Evolutionary conservation across 768 basidiomycete species (phyloP).

Genomic region (Pilatotrama ljubarskyi): DNA sequence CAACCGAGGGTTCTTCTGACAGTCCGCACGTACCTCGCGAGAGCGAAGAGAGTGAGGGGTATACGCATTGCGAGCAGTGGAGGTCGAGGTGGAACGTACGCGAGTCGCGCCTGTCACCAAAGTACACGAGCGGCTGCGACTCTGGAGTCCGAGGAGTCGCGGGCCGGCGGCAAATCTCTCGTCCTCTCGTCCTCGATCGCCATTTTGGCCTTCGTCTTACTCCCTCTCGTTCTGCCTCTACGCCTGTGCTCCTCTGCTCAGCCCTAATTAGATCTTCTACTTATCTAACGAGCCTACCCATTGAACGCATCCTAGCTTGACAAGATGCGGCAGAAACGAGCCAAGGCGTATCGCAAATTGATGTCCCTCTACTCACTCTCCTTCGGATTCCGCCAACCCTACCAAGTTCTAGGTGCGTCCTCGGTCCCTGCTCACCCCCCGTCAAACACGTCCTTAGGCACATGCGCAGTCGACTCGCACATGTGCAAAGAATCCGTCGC

Average conservation of each 20-base stretch:
- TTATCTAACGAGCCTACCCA: no score
- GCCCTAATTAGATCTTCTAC: no score
- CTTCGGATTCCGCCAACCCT: constrained; percentile 92
- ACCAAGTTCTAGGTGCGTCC: constrained; percentile 80
- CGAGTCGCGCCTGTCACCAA: constrained; percentile 2
- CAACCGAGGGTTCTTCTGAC: no score
- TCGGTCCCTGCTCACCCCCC: background rate
- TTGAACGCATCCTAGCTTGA: background rate
- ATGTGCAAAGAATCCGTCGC: constrained; percentile 72
- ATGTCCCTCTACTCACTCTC: constrained; percentile 87
- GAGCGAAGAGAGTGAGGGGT: constrained; percentile 17
- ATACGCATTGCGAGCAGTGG: constrained; percentile 19
- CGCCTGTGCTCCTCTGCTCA: no score
- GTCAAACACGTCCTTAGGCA: no score
- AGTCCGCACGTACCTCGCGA: constrained; percentile 17
- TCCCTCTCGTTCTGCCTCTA: no score
- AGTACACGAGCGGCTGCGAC: background rate
- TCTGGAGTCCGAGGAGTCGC: background rate
- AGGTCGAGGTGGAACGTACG: constrained; percentile 8
- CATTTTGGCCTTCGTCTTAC: background rate
- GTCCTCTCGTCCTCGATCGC: background rate
- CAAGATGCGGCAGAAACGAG: constrained; percentile 91
- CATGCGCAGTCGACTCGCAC: constrained; percentile 76
- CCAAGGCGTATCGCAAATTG: constrained; percentile 91
- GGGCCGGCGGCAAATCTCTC: constrained; percentile 14